These are phyloP conservation scores for Discostella pseudostelligera DNA, from an alignment of 108 stramenopile species.

Conservation along the genomic window DNA sequence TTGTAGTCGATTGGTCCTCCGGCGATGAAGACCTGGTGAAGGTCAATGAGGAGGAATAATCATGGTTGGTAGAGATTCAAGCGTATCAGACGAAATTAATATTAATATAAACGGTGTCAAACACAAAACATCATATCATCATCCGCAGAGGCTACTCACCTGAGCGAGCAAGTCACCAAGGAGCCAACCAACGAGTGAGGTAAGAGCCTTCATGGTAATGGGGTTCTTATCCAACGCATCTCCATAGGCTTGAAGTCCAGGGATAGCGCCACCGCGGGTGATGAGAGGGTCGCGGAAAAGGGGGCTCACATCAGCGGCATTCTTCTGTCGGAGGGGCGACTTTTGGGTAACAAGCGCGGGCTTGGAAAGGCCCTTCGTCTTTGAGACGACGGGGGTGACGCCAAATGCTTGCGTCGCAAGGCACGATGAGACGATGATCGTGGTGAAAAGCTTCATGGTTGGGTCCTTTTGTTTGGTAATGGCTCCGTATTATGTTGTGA, in stretches of 20 bases:
- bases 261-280: slow-evolving; percentile 87
- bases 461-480: not conserved
- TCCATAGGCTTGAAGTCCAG: slow-evolving; percentile 92
- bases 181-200: slow-evolving; percentile 94
- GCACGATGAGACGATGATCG: slow-evolving; percentile 70
- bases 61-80: slow-evolving; percentile 9
- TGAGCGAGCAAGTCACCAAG: slow-evolving; percentile 96
- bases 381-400: slow-evolving; percentile 52
- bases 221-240: slow-evolving; percentile 90
- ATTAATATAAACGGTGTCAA: too few relatives aligned
- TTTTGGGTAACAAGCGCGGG: slow-evolving; percentile 37
- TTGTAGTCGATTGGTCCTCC: slow-evolving; percentile 91
- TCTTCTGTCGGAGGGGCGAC: slow-evolving; percentile 58
- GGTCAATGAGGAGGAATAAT: not conserved
- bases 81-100: too few relatives aligned
- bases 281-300: slow-evolving; percentile 75
- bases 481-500: not conserved
- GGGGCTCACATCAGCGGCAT: slow-evolving; percentile 53
- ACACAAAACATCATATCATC: not conserved
- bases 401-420: slow-evolving; percentile 74
- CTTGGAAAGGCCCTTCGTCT: slow-evolving; percentile 42
- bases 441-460: slow-evolving; percentile 81
- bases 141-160: slow-evolving; percentile 59
- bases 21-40: slow-evolving; percentile 83
- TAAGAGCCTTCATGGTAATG: slow-evolving; percentile 92